These are phyloP conservation scores for Millerozyma miso DNA, from an alignment of 805 yeast species.

Conservation along the genomic window DNA sequence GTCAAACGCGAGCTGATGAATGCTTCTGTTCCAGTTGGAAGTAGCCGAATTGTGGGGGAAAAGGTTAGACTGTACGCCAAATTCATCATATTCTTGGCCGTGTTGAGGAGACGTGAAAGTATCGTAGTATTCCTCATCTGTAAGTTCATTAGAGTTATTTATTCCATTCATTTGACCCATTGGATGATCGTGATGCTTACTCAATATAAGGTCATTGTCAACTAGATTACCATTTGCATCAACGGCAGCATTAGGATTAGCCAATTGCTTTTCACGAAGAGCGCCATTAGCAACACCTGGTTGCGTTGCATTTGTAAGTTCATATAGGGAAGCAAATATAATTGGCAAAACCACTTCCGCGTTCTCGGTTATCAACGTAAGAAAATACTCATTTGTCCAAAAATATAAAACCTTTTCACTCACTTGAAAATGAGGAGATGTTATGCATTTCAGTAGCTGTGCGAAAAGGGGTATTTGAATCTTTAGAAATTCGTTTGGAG, in stretches of 20 bases:
- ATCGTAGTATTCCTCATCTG: constrained; percentile 43
- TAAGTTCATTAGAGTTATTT: constrained; percentile 26
- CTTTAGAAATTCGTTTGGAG: constrained; percentile 85
- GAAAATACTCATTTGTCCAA: constrained; percentile 93
- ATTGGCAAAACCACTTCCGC: constrained; percentile 92
- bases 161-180: constrained; percentile 9
- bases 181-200: constrained; percentile 17
- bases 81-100: constrained; percentile 23
- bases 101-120: constrained; percentile 34
- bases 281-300: constrained; percentile 40
- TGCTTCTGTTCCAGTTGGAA: constrained; percentile 89
- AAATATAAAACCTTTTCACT: constrained; percentile 90
- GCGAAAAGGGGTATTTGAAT: constrained; percentile 92
- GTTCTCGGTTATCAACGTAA: constrained; percentile 84
- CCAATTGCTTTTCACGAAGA: constrained; percentile 34
- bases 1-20: constrained; percentile 83
- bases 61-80: constrained; percentile 25
- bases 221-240: constrained; percentile 43
- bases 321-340: constrained; percentile 84
- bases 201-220: constrained; percentile 32
- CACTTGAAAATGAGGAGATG: constrained; percentile 95
- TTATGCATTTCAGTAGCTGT: constrained; percentile 88
- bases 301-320: constrained; percentile 57
- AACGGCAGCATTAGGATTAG: constrained; percentile 33
- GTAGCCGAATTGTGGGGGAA: constrained; percentile 45